phyloP scores from a whole-genome alignment of 2,329 filamentous ascomycete genomes.

The Triangularia verruculosa region DNA sequence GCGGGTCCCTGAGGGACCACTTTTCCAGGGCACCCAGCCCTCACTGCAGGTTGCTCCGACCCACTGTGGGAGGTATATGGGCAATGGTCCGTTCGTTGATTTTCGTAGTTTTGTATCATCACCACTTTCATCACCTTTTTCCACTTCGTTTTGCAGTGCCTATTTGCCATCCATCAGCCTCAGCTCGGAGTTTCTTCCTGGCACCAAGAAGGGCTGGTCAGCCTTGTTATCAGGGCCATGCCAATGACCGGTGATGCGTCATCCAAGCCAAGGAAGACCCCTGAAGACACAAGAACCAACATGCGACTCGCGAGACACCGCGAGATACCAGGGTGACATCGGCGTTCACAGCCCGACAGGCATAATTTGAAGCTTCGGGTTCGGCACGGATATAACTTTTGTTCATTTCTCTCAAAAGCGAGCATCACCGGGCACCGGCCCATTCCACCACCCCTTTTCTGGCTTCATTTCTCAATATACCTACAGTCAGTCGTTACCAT shows the following conservation, averaged over 20 bases:
- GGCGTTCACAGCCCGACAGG: not conserved
- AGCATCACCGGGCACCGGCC: no score
- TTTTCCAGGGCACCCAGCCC: no score
- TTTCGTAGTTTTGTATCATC: no score
- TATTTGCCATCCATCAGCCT: no score
- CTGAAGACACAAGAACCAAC: not conserved
- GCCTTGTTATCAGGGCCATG: not conserved
- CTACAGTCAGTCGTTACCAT: no score
- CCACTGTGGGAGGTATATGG: no score
- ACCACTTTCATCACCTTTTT: no score
- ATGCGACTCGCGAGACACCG: no score
- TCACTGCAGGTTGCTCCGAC: no score
- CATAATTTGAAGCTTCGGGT: not conserved
- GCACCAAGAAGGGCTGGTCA: conserved; percentile 2
- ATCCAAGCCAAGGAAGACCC: not conserved
- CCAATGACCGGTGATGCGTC: not conserved
- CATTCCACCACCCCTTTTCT: not conserved
- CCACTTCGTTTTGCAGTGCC: no score
- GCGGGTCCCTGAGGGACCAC: no score
- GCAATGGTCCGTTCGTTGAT: no score
- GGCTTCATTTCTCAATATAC: not conserved
- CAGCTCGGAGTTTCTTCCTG: not conserved
- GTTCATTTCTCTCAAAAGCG: not conserved
- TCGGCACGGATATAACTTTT: not conserved
- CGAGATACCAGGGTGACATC: not conserved